Conservation (phyloP, 1,284 basidiomycete species). For the Trametes polyzona region DNA sequence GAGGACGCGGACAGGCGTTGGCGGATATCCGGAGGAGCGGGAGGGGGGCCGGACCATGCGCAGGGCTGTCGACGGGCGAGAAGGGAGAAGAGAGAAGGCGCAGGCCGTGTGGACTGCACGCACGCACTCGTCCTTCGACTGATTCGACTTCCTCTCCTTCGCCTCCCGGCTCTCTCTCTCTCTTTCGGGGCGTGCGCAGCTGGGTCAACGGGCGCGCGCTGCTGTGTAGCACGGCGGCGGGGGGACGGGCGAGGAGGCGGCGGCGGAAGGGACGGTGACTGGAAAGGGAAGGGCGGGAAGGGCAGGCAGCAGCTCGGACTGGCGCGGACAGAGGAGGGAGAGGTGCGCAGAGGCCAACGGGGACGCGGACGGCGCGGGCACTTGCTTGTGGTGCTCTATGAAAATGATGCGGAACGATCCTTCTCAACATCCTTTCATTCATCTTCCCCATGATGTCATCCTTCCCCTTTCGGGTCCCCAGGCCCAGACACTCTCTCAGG, state of each 20-base stretch:
- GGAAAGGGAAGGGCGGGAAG: constrained; percentile 10
- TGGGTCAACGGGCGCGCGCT: neutral
- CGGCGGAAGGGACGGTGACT: constrained; percentile 8
- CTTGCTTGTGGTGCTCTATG: constrained; percentile 16
- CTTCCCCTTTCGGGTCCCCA: constrained; percentile 13
- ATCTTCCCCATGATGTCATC: constrained; percentile 29
- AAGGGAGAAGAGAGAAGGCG: no score
- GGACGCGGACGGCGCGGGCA: constrained; percentile 4
- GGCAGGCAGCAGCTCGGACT: neutral
- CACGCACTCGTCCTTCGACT: neutral
- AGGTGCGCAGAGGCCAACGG: neutral
- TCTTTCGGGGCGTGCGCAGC: neutral
- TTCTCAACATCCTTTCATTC: constrained; percentile 24
- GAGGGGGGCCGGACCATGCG: constrained; percentile 5
- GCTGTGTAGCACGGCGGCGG: neutral
- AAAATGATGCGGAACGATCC: constrained; percentile 27
- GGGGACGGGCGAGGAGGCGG: constrained; percentile 8
- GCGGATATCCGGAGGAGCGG: constrained; percentile 38
- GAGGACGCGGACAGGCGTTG: constrained; percentile 42
- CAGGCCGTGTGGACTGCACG: neutral
- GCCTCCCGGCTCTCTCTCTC: neutral
- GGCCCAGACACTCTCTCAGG: constrained; percentile 19
- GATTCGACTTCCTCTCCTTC: neutral
- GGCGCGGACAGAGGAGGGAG: constrained; percentile 1
- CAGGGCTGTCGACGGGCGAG: neutral